Evolutionary conservation across 305 asterid genomes (phyloP), one percentile per base, ranked within the genome.

Genomic region (Coffea humblotiana): DNA sequence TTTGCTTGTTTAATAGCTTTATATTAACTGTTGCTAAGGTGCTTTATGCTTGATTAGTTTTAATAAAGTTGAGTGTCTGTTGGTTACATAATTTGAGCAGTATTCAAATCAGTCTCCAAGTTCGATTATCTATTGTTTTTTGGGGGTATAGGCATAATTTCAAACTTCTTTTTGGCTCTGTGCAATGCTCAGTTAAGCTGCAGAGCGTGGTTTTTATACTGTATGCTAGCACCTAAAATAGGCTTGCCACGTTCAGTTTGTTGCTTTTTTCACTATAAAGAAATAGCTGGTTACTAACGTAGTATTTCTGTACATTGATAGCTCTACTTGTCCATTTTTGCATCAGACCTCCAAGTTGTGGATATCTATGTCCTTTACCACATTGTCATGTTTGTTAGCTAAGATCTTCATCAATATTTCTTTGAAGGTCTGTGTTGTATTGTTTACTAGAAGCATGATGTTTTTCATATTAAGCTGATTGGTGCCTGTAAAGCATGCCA

Each of bases 1-100:
- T 14, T 64, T 54, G 49, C 71, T 37, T 70, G 77, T 52, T 79
- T n/a, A 70, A 18, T 16, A 58, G 49, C 58, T 58, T 29, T 72
- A 60, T 72, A 2, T 58, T 71, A 11, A 29, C n/a, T 40, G 9
- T 61, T 47, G 23, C 60, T 9, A 48, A 51, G 16, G 29, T 27
- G 16, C 19, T 71, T 47, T 25, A 18, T 6, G 45, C 8, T 43
- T 27, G 43, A 49, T 72, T 48, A 49, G 76, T n/a, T 49, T 25
- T 72, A 48, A n/a, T n/a, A 18, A 9, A 49, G 25, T 72, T 58
- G 25, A 27, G 15, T 3, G 37, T 21, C 45, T n/a, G 11, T 27
- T 27, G 47, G 37, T 29, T 27, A 48, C 19, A 13, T 5, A 6
- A 23, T 25, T 61, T 10, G 32, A 48, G 49, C 76, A 12, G 23